Conservation (phyloP, 805 yeast genomes). For the Debaryomyces maramus region DNA sequence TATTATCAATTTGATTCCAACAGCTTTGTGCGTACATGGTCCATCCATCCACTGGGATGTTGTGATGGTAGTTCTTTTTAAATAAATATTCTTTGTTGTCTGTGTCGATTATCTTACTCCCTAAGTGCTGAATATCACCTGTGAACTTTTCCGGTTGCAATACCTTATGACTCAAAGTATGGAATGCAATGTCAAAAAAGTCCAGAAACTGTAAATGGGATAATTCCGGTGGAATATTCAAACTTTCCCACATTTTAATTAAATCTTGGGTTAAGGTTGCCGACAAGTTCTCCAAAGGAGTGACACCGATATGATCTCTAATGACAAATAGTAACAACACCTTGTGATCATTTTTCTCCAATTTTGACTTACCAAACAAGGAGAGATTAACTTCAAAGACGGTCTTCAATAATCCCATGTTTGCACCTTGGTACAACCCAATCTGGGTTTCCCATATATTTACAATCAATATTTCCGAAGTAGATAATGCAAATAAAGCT, state of each 20-base stretch:
- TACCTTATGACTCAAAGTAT: conserved; percentile 80
- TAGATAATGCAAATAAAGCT: conserved; percentile 90
- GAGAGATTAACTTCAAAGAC: conserved; percentile 94
- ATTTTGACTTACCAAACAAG: conserved; percentile 64
- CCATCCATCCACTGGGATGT: conserved; percentile 96
- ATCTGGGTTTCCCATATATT: conserved; percentile 98
- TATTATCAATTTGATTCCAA: conserved; percentile 91
- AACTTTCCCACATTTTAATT: conserved; percentile 70
- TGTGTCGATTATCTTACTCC: conserved; percentile 54
- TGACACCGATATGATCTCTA: conserved; percentile 86
- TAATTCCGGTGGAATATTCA: conserved; percentile 71
- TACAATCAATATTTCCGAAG: conserved; percentile 85
- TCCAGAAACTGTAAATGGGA: conserved; percentile 58
- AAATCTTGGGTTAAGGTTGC: conserved; percentile 71
- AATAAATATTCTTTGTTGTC: conserved; percentile 46
- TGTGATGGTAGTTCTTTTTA: conserved; percentile 72
- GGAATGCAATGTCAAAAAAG: conserved; percentile 83
- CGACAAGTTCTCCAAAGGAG: conserved; percentile 74
- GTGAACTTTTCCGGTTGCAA: conserved; percentile 73
- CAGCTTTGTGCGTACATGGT: conserved; percentile 83
- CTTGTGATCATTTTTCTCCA: conserved; percentile 46
- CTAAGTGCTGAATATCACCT: conserved; percentile 59
- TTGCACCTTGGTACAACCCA: conserved; percentile 96
- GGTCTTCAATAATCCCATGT: conserved; percentile 91
- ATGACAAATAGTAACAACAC: conserved; percentile 81